Conservation (phyloP, 495 filamentous ascomycete species). For the Annulohypoxylon bovei region DNA sequence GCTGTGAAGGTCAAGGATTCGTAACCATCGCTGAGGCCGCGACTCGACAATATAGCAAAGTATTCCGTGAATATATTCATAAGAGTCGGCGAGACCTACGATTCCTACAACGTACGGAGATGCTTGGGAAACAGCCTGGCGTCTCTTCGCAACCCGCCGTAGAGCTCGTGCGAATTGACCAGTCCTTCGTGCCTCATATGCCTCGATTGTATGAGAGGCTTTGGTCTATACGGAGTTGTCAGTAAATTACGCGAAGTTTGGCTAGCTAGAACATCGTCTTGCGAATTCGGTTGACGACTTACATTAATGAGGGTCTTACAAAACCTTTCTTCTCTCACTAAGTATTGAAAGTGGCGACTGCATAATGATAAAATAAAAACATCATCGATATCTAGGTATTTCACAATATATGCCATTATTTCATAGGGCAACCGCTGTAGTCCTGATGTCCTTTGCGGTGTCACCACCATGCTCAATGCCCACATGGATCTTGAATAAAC, state of each 20-base stretch:
- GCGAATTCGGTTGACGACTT: slow-evolving; percentile 33
- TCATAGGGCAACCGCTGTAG: slow-evolving; percentile 66
- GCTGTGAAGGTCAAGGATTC: slow-evolving; percentile 70
- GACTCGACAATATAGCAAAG: slow-evolving; percentile 66
- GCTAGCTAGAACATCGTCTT: slow-evolving; percentile 13
- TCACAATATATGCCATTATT: slow-evolving; percentile 68
- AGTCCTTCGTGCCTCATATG: slow-evolving; percentile 58
- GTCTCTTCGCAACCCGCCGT: slow-evolving; percentile 67
- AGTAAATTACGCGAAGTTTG: background rate
- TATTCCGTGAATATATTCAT: slow-evolving; percentile 70
- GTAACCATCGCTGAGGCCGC: slow-evolving; percentile 60
- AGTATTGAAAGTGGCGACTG: slow-evolving; percentile 62
- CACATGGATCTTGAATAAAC: slow-evolving; percentile 11
- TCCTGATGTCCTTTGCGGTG: slow-evolving; percentile 22
- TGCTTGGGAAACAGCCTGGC: slow-evolving; percentile 69
- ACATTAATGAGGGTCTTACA: slow-evolving; percentile 70
- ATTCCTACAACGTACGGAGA: slow-evolving; percentile 69
- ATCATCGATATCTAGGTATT: slow-evolving; percentile 63
- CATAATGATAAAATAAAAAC: slow-evolving; percentile 59
- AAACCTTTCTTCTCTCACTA: slow-evolving; percentile 69
- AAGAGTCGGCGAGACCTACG: slow-evolving; percentile 68
- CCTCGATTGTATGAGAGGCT: slow-evolving; percentile 67
- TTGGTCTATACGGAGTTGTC: slow-evolving; percentile 57
- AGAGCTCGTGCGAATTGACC: slow-evolving; percentile 66
- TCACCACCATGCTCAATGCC: slow-evolving; percentile 9